phyloP scores from a whole-genome alignment of 2,329 filamentous ascomycete genomes.

The Ustulina deusta region DNA sequence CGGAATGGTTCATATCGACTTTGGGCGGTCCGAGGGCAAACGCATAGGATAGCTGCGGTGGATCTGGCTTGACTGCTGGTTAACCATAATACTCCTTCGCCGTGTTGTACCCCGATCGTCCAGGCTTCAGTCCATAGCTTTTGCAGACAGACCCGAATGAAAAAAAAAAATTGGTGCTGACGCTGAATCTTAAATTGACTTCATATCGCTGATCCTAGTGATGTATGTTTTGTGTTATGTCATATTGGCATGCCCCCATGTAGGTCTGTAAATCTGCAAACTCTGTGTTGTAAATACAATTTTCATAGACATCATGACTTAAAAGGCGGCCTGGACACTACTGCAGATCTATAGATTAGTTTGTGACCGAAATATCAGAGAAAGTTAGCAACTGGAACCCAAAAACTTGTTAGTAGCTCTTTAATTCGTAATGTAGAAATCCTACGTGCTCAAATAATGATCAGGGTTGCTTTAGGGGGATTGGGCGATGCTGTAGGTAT shows the following conservation, averaged over 20 bases:
- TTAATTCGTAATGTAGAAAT: not conserved
- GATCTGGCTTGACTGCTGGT: constrained; percentile 44
- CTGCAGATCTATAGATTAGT: not conserved
- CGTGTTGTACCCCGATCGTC: constrained; percentile 44
- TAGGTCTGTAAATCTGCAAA: not conserved
- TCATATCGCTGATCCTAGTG: not conserved
- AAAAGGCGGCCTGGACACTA: not conserved
- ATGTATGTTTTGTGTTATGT: not conserved
- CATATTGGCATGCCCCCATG: not conserved
- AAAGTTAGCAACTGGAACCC: not conserved
- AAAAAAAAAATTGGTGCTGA: constrained; percentile 13
- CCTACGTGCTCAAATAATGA: not conserved
- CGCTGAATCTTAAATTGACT: not conserved
- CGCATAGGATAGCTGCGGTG: constrained; percentile 46
- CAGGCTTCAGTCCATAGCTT: constrained; percentile 36
- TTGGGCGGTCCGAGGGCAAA: constrained; percentile 40
- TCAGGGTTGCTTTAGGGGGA: not conserved
- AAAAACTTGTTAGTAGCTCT: not conserved
- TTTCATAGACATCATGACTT: not conserved
- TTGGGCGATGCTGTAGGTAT: no score
- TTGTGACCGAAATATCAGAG: not conserved
- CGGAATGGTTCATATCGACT: constrained; percentile 29
- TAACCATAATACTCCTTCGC: constrained; percentile 42
- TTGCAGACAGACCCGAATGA: constrained; percentile 31
- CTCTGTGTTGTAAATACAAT: not conserved